A percentile compares a stretch with the other conserved stretches of the same genome.
Conservation (phyloP, 169 alveolate species). For the Eimeria brunetti region DNA sequence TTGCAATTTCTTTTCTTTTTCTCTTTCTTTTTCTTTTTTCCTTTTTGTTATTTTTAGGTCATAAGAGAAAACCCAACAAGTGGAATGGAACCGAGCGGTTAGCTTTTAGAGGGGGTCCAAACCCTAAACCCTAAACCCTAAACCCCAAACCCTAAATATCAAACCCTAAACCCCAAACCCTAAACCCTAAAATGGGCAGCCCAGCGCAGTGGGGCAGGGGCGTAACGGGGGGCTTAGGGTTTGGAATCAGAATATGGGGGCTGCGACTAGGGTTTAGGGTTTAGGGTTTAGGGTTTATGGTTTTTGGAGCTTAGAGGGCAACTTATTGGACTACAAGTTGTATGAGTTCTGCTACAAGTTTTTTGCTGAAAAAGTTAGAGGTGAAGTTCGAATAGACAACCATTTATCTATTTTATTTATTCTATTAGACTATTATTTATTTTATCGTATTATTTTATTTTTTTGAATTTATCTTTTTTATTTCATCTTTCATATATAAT, state of each 20-base stretch:
- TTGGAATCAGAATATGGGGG: background rate
- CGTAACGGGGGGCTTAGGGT: background rate
- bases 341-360: conserved; percentile 56
- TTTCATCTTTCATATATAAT: background rate
- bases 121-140: background rate
- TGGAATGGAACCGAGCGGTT: conserved; percentile 34
- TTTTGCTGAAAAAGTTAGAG: conserved; percentile 12
- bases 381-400: background rate
- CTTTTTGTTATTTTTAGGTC: conserved; percentile 25
- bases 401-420: too few species aligned
- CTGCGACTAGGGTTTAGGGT: background rate
- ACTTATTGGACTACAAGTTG: conserved; percentile 14
- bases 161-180: too few species aligned
- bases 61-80: conserved; percentile 71
- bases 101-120: background rate
- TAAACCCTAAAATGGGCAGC: too few species aligned
- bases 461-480: background rate
- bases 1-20: background rate
- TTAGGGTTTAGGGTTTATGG: background rate
- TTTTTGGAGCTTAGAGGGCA: conserved; percentile 3
- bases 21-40: background rate
- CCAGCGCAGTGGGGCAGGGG: background rate
- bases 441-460: too few species aligned
- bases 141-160: background rate
- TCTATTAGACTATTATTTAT: background rate